Evolutionary conservation across 176 grass and related monocot species (phyloP), one percentile per base, ranked within the genome.

Genomic region (Bolboschoenus planiculmis): DNA sequence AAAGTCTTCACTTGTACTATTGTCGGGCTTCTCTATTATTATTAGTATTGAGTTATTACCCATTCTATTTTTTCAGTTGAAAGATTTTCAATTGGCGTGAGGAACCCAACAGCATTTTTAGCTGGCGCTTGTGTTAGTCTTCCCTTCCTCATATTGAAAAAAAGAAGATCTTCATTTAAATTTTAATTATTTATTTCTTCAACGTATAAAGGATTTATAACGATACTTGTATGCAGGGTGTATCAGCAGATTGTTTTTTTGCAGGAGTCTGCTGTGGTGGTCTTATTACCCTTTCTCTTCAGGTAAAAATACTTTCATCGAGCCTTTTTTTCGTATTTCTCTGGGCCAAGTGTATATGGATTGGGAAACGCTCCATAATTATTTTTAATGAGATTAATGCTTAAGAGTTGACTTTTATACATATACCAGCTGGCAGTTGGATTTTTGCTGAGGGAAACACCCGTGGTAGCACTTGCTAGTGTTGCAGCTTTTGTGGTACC

Each of bases 71-170:
- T 66, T 43, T 77, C 79, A 97, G 94, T 97, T 88, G 91, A 93
- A 66, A 43, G 94, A 61, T 93, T 97, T 84, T 94, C 94, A 47
- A 81, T 97, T 74, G 94, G 91, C 24, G 82, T 82, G 20, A 86
- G 94, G 47, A 97, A 97, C 86, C 84, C 91, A 53, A 97, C 89
- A 81, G 84, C 84, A 84, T 97, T 97, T 90, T 64, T 97, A 85
- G 94, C 94, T 44, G 94, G 94, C 0, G 83, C 91, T 90, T 88
- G 71, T 81, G 94, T 97, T 53, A 88, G 91, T 85, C 18, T 50
- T 83, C 82, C 43, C 39, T 81, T 78, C 43, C 13, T 80, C 30
- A 68, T 85, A 50, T 53, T 60, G 66, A 51, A 73, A 15, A 15
- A 76, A 63, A 76, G 2, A 18, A n/a, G n/a, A n/a, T n/a, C n/a